These are phyloP conservation scores for Furcasterigmium furcatum DNA, from an alignment of 2,329 filamentous ascomycete species.

Conservation along the genomic window DNA sequence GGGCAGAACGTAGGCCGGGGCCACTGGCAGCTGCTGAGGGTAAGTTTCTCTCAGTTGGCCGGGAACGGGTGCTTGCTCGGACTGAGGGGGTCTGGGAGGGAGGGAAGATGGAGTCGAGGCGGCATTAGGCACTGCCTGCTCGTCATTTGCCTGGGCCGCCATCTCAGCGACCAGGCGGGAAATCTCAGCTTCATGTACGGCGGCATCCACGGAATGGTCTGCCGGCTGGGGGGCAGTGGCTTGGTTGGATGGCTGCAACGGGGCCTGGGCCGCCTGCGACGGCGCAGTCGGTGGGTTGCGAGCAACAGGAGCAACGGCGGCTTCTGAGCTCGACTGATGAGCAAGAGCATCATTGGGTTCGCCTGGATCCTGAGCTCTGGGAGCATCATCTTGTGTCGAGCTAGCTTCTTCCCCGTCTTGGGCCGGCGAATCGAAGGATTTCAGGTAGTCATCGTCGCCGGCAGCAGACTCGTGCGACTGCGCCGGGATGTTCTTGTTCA, in stretches of 20 bases:
- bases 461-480: constrained; percentile 20
- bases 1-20: background rate
- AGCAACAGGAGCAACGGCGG: too few relatives aligned
- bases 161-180: constrained; percentile 38
- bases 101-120: constrained; percentile 32
- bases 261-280: too few relatives aligned
- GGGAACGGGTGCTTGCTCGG: constrained; percentile 25
- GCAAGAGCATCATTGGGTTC: too few relatives aligned
- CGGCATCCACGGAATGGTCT: constrained; percentile 20
- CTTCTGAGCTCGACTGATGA: too few relatives aligned
- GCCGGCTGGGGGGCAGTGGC: constrained; percentile 3
- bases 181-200: constrained; percentile 31
- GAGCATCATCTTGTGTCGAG: constrained; percentile 26
- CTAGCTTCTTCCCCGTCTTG: constrained; percentile 29
- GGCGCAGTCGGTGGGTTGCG: too few relatives aligned
- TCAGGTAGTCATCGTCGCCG: constrained; percentile 46
- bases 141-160: constrained; percentile 27
- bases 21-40: background rate
- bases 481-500: constrained; percentile 19
- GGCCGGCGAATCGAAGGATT: constrained; percentile 46
- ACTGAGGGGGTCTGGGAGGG: constrained; percentile 41
- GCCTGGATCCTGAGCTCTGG: too few relatives aligned
- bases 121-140: background rate
- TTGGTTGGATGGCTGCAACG: too few relatives aligned
- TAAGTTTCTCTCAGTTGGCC: background rate